Base-by-base conservation (phyloP, 352 stramenopile species). In the Phytophthora pistaciae region DNA sequence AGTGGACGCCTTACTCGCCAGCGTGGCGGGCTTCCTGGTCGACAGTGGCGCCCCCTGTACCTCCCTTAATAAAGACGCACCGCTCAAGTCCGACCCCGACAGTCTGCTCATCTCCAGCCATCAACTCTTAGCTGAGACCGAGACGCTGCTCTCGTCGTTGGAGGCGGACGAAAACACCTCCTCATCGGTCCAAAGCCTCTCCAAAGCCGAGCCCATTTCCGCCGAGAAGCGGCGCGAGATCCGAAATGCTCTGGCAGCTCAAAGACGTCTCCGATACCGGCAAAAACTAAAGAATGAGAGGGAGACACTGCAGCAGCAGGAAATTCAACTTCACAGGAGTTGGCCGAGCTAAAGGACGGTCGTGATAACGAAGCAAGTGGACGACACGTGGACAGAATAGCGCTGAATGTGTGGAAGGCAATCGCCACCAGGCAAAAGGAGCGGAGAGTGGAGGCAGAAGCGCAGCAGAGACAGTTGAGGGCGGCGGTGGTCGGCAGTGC, bases 241-340 rank as follows among this genome's bases (percentile, higher is more conserved):
- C 9, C 40, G 31, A 3, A 72, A 68, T n/a, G 56, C 52, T 6
- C 62, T 61, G 27, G 63, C 63, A 3, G 56, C 64, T 20, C 65
- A 69, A 40, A 64, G 64, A 31, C 49, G 62, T 11, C 20, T 61
- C 4, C 21, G 23, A 8, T 64, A 79, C 40, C 67, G 67, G 8
- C 62, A 67, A 40, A 70, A 71, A 13, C 31, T 73, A 3, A 68
- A 73, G 21, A 33, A 52, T 9, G 62, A 74, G 46, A 72, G 46
- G 31, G 42, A 73, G 31, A 50, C 59, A 6, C 59, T 68, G 20
- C 5, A 33, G 14, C 53, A 69, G 7, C 18, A 71, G 18, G 29
- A 60, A 27, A 21, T 36, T 1, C 54, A 64, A 18, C n/a, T 65
- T 67, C 61, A 7, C 50, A 53, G 9, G n/a, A 65, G 29, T 33